Conservation (phyloP, 2,329 filamentous ascomycete genomes). For the Paecilomyces variotii region DNA sequence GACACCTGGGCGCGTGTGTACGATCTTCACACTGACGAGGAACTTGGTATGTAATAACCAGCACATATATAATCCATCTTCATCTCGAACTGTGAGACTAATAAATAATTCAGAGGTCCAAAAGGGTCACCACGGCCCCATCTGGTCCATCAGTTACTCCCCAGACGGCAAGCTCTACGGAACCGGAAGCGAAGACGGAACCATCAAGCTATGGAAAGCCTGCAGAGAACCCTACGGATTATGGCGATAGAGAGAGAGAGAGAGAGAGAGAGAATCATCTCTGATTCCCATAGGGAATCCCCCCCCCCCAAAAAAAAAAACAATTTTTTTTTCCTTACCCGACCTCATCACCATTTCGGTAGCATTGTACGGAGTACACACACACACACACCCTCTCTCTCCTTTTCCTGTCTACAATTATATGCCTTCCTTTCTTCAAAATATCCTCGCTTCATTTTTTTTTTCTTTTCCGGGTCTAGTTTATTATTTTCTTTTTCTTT, state of each 20-base stretch:
- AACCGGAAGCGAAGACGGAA: slow-evolving; percentile 93
- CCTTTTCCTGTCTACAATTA: not conserved
- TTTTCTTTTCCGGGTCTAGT: not conserved
- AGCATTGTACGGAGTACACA: not conserved
- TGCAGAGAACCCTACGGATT: slow-evolving; percentile 57
- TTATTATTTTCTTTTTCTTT: not conserved
- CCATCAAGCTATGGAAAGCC: slow-evolving; percentile 82
- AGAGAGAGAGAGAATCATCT: not conserved
- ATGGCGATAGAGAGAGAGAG: slow-evolving; percentile 43
- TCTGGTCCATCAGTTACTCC: slow-evolving; percentile 92
- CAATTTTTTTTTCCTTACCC: too few species aligned
- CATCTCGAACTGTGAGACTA: slow-evolving; percentile 8
- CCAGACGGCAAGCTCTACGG: slow-evolving; percentile 95
- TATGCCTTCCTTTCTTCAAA: not conserved
- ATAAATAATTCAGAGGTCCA: slow-evolving; percentile 59
- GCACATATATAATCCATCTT: not conserved
- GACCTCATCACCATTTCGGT: not conserved
- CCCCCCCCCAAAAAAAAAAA: not conserved
- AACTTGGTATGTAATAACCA: slow-evolving; percentile 51
- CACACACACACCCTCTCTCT: not conserved
- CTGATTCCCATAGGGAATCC: not conserved
- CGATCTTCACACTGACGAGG: slow-evolving; percentile 72
- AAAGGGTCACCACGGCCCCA: slow-evolving; percentile 94
- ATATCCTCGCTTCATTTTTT: not conserved
- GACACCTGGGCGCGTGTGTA: slow-evolving; percentile 98